Evolutionary conservation across 2,329 filamentous ascomycete genomes (phyloP), one percentile per base, ranked within the genome.

Genomic region (Venturia oleaginea): DNA sequence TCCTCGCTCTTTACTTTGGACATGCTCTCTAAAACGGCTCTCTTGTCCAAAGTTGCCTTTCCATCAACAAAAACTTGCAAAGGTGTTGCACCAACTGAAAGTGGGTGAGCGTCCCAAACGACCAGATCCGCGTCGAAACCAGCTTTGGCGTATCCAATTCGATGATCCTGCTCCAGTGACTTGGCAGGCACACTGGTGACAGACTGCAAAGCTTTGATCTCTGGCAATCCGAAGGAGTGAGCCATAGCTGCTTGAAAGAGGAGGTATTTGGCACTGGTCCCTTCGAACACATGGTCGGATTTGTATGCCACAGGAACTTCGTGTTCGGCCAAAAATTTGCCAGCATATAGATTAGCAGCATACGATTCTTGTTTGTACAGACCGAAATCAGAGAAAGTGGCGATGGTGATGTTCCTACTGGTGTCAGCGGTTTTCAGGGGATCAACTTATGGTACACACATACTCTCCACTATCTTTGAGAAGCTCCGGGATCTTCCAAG

Each of bases 351-450:
- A 13, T 85, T 87, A 0, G 81, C 86, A 4, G 83, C 77, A 68
- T 86, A 88, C 0, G 86, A 77, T 74, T 90, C 87, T 1, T 82
- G 79, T 74, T 90, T 89, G 79, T 89, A 90, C 72, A 83, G 87
- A 84, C 88, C 88, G 71, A 86, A 88, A 70, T 89, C 86, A 11
- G 87, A 86, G 68, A 90, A 90, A 3, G 88, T 76, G n/a, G 83
- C 86, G 19, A 64, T 64, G 15, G 79, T 82, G 3, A 80, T 82
- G n/a, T 81, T 83, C 30, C 51, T 55, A 13, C 2, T 55, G 6
- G 2, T 19, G 51, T 55, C 17, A 55, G 30, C 13, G n/a, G 17
- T 19, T 32, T 55, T n/a, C 8, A 3, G 22, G n/a, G 19, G 24
- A 54, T 24, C 4, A 27, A 13, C 24, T n/a, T 40, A 6, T 4